These are phyloP conservation scores for Aspergillus fumigatiaffinis DNA, from an alignment of 2,329 filamentous ascomycete genomes.

Conservation along the genomic window DNA sequence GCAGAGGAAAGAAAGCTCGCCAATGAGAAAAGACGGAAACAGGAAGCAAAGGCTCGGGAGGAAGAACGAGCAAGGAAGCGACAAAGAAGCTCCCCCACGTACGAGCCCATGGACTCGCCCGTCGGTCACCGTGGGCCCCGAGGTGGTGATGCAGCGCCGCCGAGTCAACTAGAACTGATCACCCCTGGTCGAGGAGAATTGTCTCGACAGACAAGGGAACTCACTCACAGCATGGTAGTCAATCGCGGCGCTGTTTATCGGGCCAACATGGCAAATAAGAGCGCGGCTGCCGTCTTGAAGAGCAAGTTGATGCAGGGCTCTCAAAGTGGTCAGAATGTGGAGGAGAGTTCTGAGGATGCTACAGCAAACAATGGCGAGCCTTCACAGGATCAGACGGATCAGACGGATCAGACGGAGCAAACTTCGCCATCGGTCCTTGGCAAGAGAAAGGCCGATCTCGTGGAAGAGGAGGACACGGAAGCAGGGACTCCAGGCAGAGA, in stretches of 20 bases:
- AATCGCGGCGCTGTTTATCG: conserved; percentile 65
- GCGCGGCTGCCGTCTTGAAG: conserved; percentile 83
- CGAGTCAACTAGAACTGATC: conserved; percentile 53
- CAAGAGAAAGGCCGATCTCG: conserved; percentile 65
- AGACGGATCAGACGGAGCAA: conserved; percentile 21
- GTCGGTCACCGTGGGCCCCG: conserved; percentile 21
- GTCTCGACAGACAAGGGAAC: conserved; percentile 53
- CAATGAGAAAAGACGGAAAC: conserved; percentile 70
- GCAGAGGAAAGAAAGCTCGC: conserved; percentile 79
- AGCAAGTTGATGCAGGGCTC: conserved; percentile 61
- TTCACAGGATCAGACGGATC: conserved; percentile 22
- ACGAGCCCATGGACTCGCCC: conserved; percentile 33
- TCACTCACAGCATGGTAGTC: conserved; percentile 86
- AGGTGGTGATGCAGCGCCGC: conserved; percentile 33
- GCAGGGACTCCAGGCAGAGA: conserved; percentile 56
- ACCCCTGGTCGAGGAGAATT: conserved; percentile 52
- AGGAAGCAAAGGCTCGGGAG: conserved; percentile 59
- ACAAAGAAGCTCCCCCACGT: conserved; percentile 44
- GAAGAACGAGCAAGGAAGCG: conserved; percentile 41
- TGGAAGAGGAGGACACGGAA: conserved; percentile 57
- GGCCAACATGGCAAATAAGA: conserved; percentile 84
- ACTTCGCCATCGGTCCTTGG: conserved; percentile 33
- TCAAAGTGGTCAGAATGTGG: conserved; percentile 13
- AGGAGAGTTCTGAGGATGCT: conserved; percentile 23
- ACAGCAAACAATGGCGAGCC: conserved; percentile 22